phyloP scores from a whole-genome alignment of 2,329 filamentous ascomycete genomes.

The Phyllosticta citriasiana region DNA sequence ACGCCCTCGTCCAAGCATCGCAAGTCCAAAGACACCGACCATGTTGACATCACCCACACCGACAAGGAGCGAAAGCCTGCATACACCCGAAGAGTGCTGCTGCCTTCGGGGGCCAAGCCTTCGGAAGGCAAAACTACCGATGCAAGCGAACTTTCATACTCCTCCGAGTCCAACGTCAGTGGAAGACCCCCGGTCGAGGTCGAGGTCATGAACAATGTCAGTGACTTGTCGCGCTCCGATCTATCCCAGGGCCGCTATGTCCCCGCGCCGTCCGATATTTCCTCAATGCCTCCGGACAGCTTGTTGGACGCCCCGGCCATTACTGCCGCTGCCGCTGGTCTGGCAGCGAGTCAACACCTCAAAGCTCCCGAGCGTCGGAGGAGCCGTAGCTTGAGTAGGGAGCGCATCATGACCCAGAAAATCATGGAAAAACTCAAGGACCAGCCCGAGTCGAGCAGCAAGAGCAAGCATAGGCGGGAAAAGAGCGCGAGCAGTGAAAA shows the following conservation, averaged over 20 bases:
- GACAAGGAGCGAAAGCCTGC: slow-evolving; percentile 61
- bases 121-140: slow-evolving; percentile 22
- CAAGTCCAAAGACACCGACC: slow-evolving; percentile 53
- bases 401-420: slow-evolving; percentile 53
- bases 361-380: slow-evolving; percentile 49
- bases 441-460: slow-evolving; percentile 13
- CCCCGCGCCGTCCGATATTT: slow-evolving; percentile 71
- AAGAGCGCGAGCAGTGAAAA: slow-evolving; percentile 23
- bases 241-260: slow-evolving; percentile 53
- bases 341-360: slow-evolving; percentile 40
- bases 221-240: slow-evolving; percentile 58
- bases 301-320: slow-evolving; percentile 49
- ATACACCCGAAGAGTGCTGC: slow-evolving; percentile 57
- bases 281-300: slow-evolving; percentile 65
- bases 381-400: slow-evolving; percentile 55
- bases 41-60: slow-evolving; percentile 78
- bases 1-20: slow-evolving; percentile 58
- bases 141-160: slow-evolving; percentile 51
- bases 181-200: slow-evolving; percentile 70
- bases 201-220: slow-evolving; percentile 64
- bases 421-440: slow-evolving; percentile 54
- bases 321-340: slow-evolving; percentile 32
- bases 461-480: slow-evolving; percentile 10
- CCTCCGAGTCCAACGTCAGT: slow-evolving; percentile 68
- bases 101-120: slow-evolving; percentile 34